These are phyloP conservation scores for Samsoniella hepiali DNA, from an alignment of 2,329 filamentous ascomycete genomes.

Conservation along the genomic window DNA sequence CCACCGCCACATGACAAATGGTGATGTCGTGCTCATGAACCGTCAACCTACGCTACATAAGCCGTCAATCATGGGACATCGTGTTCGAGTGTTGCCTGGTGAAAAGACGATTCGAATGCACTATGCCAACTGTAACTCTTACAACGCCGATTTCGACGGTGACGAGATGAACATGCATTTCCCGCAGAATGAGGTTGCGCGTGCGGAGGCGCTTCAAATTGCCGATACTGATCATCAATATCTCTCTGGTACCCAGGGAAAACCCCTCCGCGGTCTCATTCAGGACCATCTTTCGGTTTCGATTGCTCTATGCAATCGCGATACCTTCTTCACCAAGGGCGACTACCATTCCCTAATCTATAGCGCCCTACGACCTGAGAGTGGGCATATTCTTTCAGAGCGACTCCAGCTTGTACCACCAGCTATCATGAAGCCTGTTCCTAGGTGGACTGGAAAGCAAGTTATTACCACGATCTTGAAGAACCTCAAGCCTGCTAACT, in stretches of 20 bases:
- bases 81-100: slow-evolving; percentile 84
- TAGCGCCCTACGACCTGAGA: slow-evolving; percentile 82
- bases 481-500: slow-evolving; percentile 79
- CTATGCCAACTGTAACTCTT: slow-evolving; percentile 98
- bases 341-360: slow-evolving; percentile 96
- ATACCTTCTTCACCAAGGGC: slow-evolving; percentile 83
- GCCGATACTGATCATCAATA: slow-evolving; percentile 98
- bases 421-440: slow-evolving; percentile 74
- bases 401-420: slow-evolving; percentile 78
- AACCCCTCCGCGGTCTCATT: slow-evolving; percentile 90
- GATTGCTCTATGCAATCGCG: slow-evolving; percentile 83
- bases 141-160: slow-evolving; percentile 98
- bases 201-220: slow-evolving; percentile 87
- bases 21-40: slow-evolving; percentile 98
- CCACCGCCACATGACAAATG: slow-evolving; percentile 90
- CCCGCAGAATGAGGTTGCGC: slow-evolving; percentile 91
- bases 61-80: slow-evolving; percentile 97
- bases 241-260: slow-evolving; percentile 87
- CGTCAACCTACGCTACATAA: slow-evolving; percentile 97
- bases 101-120: slow-evolving; percentile 99
- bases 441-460: slow-evolving; percentile 94
- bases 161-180: slow-evolving; percentile 99
- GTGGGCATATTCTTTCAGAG: slow-evolving; percentile 79
- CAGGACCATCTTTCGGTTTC: slow-evolving; percentile 98
- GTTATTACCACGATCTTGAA: slow-evolving; percentile 88